Conservation (phyloP, 306 rosid genomes). For the Corylus heterophylla region DNA sequence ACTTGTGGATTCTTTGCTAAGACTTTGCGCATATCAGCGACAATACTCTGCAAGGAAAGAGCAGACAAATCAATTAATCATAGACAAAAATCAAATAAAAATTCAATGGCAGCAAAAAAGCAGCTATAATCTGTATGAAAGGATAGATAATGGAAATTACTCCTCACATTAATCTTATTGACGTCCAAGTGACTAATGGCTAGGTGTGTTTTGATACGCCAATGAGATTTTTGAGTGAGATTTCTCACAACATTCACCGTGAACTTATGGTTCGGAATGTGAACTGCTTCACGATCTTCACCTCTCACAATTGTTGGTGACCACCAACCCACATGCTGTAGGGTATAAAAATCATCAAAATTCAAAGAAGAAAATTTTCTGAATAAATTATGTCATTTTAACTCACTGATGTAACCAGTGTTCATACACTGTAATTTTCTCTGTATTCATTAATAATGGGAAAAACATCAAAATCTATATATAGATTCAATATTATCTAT, state of each 20-base stretch:
- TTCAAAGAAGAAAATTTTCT: slow-evolving; percentile 13
- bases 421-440: not conserved
- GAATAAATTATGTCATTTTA: slow-evolving; percentile 9
- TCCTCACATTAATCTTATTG: slow-evolving; percentile 78
- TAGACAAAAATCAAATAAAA: slow-evolving; percentile 7
- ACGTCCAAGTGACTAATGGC: slow-evolving; percentile 94
- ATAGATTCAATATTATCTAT: not conserved
- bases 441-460: not conserved
- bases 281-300: slow-evolving; percentile 97
- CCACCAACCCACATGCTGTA: slow-evolving; percentile 99
- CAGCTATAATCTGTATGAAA: slow-evolving; percentile 11
- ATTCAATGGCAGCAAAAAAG: slow-evolving; percentile 19
- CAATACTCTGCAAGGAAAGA: slow-evolving; percentile 65
- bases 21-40: slow-evolving; percentile 96
- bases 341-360: slow-evolving; percentile 32
- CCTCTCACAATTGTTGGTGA: slow-evolving; percentile 95
- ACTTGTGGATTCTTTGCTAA: slow-evolving; percentile 95
- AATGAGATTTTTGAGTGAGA: slow-evolving; percentile 90
- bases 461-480: not conserved
- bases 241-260: slow-evolving; percentile 88
- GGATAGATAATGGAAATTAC: not conserved
- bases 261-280: slow-evolving; percentile 95
- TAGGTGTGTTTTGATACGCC: slow-evolving; percentile 95
- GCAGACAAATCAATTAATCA: slow-evolving; percentile 18
- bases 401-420: not conserved